phyloP scores from a whole-genome alignment of 2,329 filamentous ascomycete genomes.

The Colletotrichum sp. region DNA sequence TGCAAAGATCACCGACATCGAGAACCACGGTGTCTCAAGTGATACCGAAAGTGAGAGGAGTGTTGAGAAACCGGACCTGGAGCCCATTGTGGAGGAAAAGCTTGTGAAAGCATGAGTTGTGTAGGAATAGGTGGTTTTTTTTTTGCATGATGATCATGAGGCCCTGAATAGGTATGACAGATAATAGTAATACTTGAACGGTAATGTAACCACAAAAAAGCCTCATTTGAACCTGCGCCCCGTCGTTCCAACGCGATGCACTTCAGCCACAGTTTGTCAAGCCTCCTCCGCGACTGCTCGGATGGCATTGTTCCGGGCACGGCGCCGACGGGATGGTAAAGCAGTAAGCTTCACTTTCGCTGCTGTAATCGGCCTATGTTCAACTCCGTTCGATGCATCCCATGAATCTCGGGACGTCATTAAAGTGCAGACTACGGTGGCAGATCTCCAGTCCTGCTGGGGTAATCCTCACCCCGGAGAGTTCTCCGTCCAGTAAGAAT shows the following conservation, averaged over 20 bases:
- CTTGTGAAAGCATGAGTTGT: not conserved
- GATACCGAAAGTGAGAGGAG: slow-evolving; percentile 3
- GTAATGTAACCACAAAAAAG: not conserved
- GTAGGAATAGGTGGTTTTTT: not conserved
- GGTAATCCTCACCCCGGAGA: not conserved
- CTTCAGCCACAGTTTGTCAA: not conserved
- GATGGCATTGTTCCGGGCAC: not conserved
- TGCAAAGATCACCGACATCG: slow-evolving; percentile 5
- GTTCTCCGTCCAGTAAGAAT: not conserved
- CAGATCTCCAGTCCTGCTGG: not conserved
- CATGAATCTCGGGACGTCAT: not conserved
- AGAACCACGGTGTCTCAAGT: not conserved
- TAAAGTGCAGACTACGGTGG: not conserved
- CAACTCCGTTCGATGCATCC: not conserved
- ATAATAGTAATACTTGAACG: slow-evolving; percentile 3
- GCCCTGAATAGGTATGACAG: not conserved
- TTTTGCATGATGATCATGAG: not conserved
- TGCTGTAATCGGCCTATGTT: not conserved
- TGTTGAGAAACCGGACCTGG: not conserved
- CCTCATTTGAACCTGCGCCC: not conserved
- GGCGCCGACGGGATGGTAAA: not conserved
- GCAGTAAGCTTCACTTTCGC: not conserved
- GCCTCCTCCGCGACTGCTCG: not conserved
- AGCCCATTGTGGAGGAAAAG: not conserved
- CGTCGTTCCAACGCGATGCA: not conserved